Conservation (phyloP, 2,329 filamentous ascomycete genomes). For the Penicillium sp. region DNA sequence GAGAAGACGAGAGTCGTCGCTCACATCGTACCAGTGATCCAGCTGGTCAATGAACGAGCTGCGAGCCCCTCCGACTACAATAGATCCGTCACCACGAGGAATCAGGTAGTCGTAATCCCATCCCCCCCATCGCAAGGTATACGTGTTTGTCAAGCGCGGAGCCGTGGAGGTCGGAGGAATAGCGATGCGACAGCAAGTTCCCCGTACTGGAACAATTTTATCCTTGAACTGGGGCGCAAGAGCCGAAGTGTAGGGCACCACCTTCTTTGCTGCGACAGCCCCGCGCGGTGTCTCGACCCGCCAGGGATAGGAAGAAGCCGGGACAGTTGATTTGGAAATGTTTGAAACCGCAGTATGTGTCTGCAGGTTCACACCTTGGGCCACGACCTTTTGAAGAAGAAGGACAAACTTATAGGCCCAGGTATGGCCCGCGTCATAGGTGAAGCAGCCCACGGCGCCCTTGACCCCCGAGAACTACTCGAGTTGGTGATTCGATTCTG, state of each 20-base stretch:
- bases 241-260: slow-evolving; percentile 75
- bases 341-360: slow-evolving; percentile 50
- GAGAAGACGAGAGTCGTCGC: slow-evolving; percentile 53
- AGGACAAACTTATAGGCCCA: slow-evolving; percentile 78
- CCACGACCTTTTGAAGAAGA: slow-evolving; percentile 61
- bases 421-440: slow-evolving; percentile 33
- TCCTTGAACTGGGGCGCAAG: slow-evolving; percentile 68
- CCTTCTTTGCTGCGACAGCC: slow-evolving; percentile 58
- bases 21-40: slow-evolving; percentile 53
- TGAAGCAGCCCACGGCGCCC: slow-evolving; percentile 35
- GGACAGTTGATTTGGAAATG: too few species aligned
- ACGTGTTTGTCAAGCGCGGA: slow-evolving; percentile 48
- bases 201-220: slow-evolving; percentile 74
- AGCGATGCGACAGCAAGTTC: slow-evolving; percentile 43
- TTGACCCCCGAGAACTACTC: slow-evolving; percentile 43
- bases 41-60: too few species aligned
- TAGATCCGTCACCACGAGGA: slow-evolving; percentile 52
- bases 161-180: slow-evolving; percentile 22
- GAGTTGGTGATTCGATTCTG: too few species aligned
- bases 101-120: slow-evolving; percentile 69
- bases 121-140: slow-evolving; percentile 59
- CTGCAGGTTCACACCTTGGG: slow-evolving; percentile 52
- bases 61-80: slow-evolving; percentile 67
- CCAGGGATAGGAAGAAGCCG: slow-evolving; percentile 52
- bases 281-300: slow-evolving; percentile 67